Percentiles rank a stretch among this genome's conserved stretches.
phyloP scores from a whole-genome alignment of 495 filamentous ascomycete genomes.

The Saxophila tyrrhenica region DNA sequence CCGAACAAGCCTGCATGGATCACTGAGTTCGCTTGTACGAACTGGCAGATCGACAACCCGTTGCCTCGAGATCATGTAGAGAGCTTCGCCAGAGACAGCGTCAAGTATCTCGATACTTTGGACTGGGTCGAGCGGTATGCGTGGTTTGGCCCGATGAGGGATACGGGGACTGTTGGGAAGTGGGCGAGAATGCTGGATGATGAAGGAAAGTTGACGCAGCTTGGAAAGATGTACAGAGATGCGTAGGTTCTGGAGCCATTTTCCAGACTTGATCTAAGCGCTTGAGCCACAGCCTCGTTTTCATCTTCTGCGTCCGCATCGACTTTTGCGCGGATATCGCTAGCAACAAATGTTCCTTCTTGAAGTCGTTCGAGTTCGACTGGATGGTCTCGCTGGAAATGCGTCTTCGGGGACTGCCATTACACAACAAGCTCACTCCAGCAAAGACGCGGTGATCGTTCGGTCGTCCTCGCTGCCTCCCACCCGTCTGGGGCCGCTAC shows the following conservation, averaged over 20 bases:
- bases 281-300: not conserved
- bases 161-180: conserved; percentile 16
- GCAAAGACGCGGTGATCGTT: too few relatives aligned
- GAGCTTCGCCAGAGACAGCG: conserved; percentile 6
- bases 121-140: conserved; percentile 21
- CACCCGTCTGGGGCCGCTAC: too few relatives aligned
- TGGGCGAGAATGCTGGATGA: conserved; percentile 19
- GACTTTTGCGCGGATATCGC: too few relatives aligned
- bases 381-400: too few relatives aligned
- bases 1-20: conserved; percentile 16
- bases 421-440: too few relatives aligned
- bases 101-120: conserved; percentile 14
- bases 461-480: too few relatives aligned
- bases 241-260: not conserved
- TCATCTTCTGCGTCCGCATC: not conserved
- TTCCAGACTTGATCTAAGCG: not conserved
- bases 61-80: conserved; percentile 13
- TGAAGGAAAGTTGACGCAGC: conserved; percentile 11
- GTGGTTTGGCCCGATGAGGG: conserved; percentile 19
- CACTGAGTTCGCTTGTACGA: conserved; percentile 11
- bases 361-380: too few relatives aligned
- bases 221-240: conserved; percentile 17
- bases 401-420: too few relatives aligned
- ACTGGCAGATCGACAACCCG: conserved; percentile 12
- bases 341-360: too few relatives aligned